Percentiles rank a stretch among this genome's conserved stretches.
Conservation (phyloP, 805 yeast genomes). For the Candida ascalaphidarum region DNA sequence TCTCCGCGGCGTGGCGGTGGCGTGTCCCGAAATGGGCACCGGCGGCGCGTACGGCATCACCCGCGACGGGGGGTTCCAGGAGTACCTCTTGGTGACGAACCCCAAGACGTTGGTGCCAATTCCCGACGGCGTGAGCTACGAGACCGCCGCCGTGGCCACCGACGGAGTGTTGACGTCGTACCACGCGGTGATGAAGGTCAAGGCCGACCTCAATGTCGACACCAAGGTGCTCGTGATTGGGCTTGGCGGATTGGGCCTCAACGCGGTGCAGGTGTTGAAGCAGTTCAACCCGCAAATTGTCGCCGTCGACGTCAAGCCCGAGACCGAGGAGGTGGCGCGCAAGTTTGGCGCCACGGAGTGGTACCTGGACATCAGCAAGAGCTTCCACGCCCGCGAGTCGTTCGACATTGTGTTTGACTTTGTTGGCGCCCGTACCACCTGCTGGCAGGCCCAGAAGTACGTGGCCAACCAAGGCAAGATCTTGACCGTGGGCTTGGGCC, state of each 20-base stretch:
- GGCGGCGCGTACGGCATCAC: slow-evolving; percentile 25
- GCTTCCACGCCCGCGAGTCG: slow-evolving; percentile 18
- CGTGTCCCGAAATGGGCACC: too few species aligned
- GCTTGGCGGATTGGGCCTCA: slow-evolving; percentile 35
- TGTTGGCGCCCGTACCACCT: slow-evolving; percentile 24
- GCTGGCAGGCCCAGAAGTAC: slow-evolving; percentile 18
- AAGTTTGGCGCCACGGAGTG: slow-evolving; percentile 36
- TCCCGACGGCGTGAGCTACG: slow-evolving; percentile 31
- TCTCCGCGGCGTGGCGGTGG: slow-evolving; percentile 22
- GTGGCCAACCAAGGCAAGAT: slow-evolving; percentile 29
- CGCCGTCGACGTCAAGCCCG: slow-evolving; percentile 19
- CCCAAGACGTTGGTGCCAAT: slow-evolving; percentile 27
- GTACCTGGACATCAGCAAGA: slow-evolving; percentile 18
- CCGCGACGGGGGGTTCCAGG: slow-evolving; percentile 34
- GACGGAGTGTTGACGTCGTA: slow-evolving; percentile 36
- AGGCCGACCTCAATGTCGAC: slow-evolving; percentile 18
- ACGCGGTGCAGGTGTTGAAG: slow-evolving; percentile 30
- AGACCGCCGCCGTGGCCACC: slow-evolving; percentile 31
- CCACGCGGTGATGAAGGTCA: slow-evolving; percentile 31
- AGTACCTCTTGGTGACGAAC: slow-evolving; percentile 26
- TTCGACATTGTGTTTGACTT: slow-evolving; percentile 32
- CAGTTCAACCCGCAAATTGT: slow-evolving; percentile 24
- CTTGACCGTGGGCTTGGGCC: slow-evolving; percentile 36
- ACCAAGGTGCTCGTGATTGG: slow-evolving; percentile 31
- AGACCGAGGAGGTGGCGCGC: slow-evolving; percentile 15